These are phyloP conservation scores for Trifolium subterraneum DNA, from an alignment of 306 rosid genomes.

Conservation along the genomic window DNA sequence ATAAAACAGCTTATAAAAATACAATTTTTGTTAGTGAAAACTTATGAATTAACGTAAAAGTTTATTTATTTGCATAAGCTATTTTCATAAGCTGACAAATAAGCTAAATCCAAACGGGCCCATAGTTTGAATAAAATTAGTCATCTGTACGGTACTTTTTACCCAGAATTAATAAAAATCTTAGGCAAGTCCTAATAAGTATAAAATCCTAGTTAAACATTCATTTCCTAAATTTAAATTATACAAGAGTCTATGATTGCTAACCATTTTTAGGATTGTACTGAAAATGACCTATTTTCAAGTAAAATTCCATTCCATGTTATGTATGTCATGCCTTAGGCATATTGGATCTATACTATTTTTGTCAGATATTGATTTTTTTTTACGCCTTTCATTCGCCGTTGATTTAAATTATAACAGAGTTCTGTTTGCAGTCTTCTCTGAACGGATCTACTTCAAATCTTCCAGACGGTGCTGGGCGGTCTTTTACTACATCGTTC, in stretches of 20 bases:
- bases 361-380: conserved; percentile 11
- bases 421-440: conserved; percentile 75
- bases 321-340: conserved; percentile 19
- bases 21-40: too few relatives aligned
- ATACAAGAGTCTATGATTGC: background rate
- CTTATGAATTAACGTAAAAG: too few relatives aligned
- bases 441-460: conserved; percentile 91
- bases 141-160: background rate
- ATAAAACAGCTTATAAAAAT: too few relatives aligned
- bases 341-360: conserved; percentile 1
- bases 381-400: background rate
- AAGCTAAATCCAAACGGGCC: too few relatives aligned
- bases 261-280: background rate
- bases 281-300: background rate
- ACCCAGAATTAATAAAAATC: too few relatives aligned
- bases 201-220: background rate
- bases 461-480: conserved; percentile 85
- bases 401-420: conserved; percentile 30
- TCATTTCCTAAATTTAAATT: background rate
- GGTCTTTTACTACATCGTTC: conserved; percentile 84
- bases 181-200: background rate
- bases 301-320: background rate
- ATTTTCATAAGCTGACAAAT: too few relatives aligned
- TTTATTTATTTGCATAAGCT: too few relatives aligned
- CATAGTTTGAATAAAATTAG: background rate